These are phyloP conservation scores for Dendrobium chrysotoxum DNA, from an alignment of 106 monocot species.

Conservation along the genomic window DNA sequence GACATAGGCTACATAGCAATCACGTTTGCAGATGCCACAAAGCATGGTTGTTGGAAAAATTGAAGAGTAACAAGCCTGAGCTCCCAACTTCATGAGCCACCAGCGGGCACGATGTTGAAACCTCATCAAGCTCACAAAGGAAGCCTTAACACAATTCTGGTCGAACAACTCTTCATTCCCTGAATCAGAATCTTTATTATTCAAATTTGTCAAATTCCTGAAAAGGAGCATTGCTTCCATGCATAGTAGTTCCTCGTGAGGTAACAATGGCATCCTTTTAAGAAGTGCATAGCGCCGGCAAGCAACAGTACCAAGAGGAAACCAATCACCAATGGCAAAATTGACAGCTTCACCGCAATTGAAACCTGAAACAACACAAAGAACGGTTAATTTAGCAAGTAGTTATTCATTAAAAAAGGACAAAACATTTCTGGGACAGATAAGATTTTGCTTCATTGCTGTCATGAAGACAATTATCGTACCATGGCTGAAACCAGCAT, in stretches of 20 bases:
- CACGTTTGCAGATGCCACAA: conserved; percentile 47
- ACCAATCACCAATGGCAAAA: conserved; percentile 95
- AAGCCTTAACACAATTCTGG: conserved; percentile 30
- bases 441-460: not conserved
- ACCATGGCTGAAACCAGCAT: conserved; percentile 98
- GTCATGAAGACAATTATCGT: not conserved
- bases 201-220: conserved; percentile 7
- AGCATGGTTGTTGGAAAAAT: conserved; percentile 19
- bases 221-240: conserved; percentile 61
- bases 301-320: conserved; percentile 69
- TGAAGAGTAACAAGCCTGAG: conserved; percentile 11
- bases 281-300: conserved; percentile 79
- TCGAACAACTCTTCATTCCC: conserved; percentile 26
- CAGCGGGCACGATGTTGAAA: conserved; percentile 43
- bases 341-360: conserved; percentile 99
- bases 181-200: conserved; percentile 2
- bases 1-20: conserved; percentile 53
- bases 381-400: not conserved
- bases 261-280: conserved; percentile 61
- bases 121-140: conserved; percentile 63
- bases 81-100: conserved; percentile 40
- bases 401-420: not conserved
- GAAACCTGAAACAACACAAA: conserved; percentile 43
- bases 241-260: conserved; percentile 89
- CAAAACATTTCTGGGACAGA: not conserved